phyloP scores from a whole-genome alignment of 2,329 filamentous ascomycete genomes.

The Huntiella omanensis region DNA sequence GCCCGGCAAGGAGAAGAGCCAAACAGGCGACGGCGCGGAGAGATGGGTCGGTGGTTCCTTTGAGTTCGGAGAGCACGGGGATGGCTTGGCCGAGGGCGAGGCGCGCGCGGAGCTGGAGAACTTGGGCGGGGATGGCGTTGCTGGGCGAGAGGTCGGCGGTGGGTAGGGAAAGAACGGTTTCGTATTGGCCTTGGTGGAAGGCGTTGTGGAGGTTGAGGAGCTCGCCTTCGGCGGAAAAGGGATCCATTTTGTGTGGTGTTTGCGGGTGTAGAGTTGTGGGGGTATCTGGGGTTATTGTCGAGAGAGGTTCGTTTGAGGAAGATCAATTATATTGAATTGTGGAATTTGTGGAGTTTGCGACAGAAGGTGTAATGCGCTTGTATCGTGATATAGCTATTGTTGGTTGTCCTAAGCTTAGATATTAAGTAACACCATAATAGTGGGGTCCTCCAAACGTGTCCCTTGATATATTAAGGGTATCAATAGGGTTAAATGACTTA shows the following conservation, averaged over 20 bases:
- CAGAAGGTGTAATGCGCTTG: not conserved
- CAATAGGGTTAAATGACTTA: no score
- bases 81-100: slow-evolving; percentile 64
- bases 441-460: no score
- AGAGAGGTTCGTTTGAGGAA: not conserved
- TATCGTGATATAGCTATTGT: not conserved
- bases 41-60: slow-evolving; percentile 43
- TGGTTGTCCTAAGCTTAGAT: not conserved
- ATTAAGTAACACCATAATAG: no score
- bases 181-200: slow-evolving; percentile 69
- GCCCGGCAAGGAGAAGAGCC: slow-evolving; percentile 45
- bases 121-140: slow-evolving; percentile 56
- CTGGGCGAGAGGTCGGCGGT: slow-evolving; percentile 57
- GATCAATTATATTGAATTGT: not conserved
- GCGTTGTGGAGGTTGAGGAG: slow-evolving; percentile 52
- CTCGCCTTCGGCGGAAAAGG: slow-evolving; percentile 53
- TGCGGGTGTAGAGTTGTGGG: slow-evolving; percentile 1
- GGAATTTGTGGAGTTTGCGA: not conserved
- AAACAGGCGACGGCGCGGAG: slow-evolving; percentile 59
- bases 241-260: slow-evolving; percentile 34
- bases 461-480: no score
- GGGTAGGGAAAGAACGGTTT: slow-evolving; percentile 71
- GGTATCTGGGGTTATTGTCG: not conserved
- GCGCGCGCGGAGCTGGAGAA: slow-evolving; percentile 65
- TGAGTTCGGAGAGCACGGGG: slow-evolving; percentile 50